Conservation (phyloP, 352 stramenopile genomes). For the Globisporangium cystogenes region DNA sequence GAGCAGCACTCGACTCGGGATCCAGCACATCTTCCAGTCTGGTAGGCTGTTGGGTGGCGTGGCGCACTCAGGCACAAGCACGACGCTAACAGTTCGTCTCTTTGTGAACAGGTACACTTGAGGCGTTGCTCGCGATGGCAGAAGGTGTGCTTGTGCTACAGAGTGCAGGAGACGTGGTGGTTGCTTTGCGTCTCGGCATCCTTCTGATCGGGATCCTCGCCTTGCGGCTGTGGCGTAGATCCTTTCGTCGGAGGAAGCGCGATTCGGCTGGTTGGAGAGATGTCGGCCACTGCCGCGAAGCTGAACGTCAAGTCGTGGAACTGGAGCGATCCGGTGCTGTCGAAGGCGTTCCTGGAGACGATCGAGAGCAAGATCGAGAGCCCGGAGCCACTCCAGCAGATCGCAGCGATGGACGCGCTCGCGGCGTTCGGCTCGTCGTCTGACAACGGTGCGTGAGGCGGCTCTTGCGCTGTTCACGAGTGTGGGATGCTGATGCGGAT, state of each 20-base stretch:
- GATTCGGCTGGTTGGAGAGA: conserved; percentile 70
- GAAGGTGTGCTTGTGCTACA: conserved; percentile 21
- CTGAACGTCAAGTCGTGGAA: conserved; percentile 69
- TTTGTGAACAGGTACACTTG: conserved; percentile 45
- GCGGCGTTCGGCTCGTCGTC: conserved; percentile 75
- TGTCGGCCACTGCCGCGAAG: conserved; percentile 61
- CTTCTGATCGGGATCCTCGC: too few species aligned
- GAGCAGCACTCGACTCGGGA: conserved; percentile 53
- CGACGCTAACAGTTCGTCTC: background rate
- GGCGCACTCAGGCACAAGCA: background rate
- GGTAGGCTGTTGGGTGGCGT: conserved; percentile 27
- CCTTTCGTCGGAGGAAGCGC: conserved; percentile 73
- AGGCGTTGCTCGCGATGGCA: conserved; percentile 54
- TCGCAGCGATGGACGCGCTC: conserved; percentile 81
- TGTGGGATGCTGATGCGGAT: background rate
- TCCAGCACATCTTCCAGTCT: conserved; percentile 75
- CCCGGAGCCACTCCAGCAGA: conserved; percentile 58
- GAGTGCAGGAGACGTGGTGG: background rate
- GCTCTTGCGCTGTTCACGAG: too few species aligned
- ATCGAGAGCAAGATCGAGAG: conserved; percentile 68
- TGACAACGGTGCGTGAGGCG: conserved; percentile 50
- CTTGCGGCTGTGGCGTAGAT: conserved; percentile 23
- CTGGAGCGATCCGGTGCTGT: conserved; percentile 67
- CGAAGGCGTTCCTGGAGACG: conserved; percentile 72
- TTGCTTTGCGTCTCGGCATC: background rate